Evolutionary conservation across 1,139 yeast genomes (phyloP), one percentile per base, ranked within the genome.

Genomic region (Nakaseomyces uthaithaninus): DNA sequence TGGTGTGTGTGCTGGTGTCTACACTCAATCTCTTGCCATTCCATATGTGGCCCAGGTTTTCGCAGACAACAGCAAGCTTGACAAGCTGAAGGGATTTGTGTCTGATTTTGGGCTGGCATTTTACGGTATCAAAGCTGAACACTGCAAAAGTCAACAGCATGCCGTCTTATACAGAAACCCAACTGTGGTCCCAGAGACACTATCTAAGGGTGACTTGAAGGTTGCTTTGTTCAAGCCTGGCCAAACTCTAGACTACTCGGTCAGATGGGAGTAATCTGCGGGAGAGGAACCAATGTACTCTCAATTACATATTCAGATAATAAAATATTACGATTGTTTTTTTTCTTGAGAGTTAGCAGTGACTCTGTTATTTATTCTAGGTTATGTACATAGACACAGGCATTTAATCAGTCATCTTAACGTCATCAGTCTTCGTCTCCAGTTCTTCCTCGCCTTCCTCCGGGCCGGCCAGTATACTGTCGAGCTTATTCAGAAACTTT

Each of bases 1-100:
- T 27, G 93, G 91, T 17, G 96, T 91, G 11, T 89, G 97, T 56
- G 99, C 99, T 12, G 99, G 99, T 52, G 95, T 91, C 12, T 91
- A 75, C 64, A 85, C 97, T 3, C 98, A 91, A 60, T 75, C 87
- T 18, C 77, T 76, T 54, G 95, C 83, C 2, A 65, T 91, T 25
- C 72, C 87, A 15, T 91, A 91, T 52, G 69, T 91, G 25, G 97
- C 97, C 4, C 82, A 89, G 56, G 75, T 84, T 2, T 93, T 93
- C 57, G 95, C 84, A 19, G 64, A 70, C 43, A 71, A 67, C 11
- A 77, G 72, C 14, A 74, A 78, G 47, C 63, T 91, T 34, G 80
- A 78, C 33, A 74, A 72, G 43, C 69, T 91, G 55, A 78, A 72
- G 50, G 73, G 67, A 33, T 93, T 93, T 61, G 95, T 85, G 12